Conservation (phyloP, 192 early-diverging fungal species). For the Coemansia sp. region DNA sequence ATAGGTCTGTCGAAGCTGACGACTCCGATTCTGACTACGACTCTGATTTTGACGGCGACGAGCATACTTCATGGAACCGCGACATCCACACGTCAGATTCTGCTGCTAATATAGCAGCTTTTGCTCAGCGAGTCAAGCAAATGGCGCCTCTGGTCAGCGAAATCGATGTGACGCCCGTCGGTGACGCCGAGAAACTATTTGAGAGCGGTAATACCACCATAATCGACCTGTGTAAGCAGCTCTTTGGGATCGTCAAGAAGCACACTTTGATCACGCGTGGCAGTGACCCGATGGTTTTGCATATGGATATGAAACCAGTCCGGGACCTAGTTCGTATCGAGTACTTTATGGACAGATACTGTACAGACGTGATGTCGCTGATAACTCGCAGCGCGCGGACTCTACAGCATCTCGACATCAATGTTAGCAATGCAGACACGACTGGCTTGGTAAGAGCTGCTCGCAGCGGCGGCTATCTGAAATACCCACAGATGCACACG, state of each 20-base stretch:
- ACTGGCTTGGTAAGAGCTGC: background rate
- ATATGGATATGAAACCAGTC: background rate
- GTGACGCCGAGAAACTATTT: background rate
- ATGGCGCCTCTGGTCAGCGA: background rate
- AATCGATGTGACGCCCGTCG: background rate
- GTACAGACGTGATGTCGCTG: background rate
- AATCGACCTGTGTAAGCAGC: background rate
- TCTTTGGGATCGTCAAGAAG: background rate
- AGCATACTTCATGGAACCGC: too few species aligned
- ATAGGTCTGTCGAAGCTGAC: too few species aligned
- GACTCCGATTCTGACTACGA: background rate
- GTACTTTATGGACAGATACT: background rate
- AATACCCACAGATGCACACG: background rate
- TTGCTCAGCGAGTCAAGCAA: background rate
- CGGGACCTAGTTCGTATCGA: background rate
- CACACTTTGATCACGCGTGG: background rate
- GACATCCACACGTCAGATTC: background rate
- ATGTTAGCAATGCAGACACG: background rate
- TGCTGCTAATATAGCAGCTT: background rate
- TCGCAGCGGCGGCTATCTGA: background rate
- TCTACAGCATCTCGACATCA: background rate
- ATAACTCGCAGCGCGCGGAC: background rate
- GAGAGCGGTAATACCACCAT: background rate
- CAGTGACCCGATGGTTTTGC: background rate
- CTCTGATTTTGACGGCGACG: background rate